phyloP scores from a whole-genome alignment of 1,284 basidiomycete species.

The Naganishia albida region DNA sequence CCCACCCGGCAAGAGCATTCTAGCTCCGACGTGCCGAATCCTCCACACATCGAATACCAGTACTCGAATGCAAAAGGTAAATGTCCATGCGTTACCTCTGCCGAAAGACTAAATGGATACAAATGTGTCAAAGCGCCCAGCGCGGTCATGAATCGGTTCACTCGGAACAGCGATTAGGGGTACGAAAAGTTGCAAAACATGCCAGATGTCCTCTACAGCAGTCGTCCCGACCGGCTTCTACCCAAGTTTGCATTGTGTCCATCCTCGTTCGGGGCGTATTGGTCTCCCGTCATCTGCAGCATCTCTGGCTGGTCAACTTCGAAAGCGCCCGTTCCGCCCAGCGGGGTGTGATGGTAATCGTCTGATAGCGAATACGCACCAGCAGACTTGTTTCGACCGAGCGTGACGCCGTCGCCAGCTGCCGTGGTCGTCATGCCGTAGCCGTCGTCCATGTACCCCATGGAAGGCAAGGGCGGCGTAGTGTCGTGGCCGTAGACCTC shows the following conservation, averaged over 20 bases:
- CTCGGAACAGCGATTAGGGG: slow-evolving; percentile 9
- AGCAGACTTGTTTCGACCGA: slow-evolving; percentile 6
- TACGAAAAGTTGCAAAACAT: slow-evolving; percentile 9
- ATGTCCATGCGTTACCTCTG: too few species aligned
- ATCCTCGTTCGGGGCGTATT: background rate
- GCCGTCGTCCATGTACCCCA: slow-evolving; percentile 19
- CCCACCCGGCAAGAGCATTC: too few species aligned
- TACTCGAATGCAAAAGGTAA: too few species aligned
- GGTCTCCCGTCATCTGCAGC: slow-evolving; percentile 30
- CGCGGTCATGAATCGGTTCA: slow-evolving; percentile 1
- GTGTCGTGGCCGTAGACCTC: slow-evolving; percentile 19
- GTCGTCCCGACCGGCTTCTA: slow-evolving; percentile 28
- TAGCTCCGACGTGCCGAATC: too few species aligned
- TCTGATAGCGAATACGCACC: slow-evolving; percentile 4
- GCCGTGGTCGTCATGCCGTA: slow-evolving; percentile 12
- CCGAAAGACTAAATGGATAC: background rate
- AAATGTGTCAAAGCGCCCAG: slow-evolving; percentile 1
- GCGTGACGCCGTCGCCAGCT: slow-evolving; percentile 23
- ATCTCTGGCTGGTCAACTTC: slow-evolving; percentile 27
- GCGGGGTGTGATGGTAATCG: slow-evolving; percentile 10
- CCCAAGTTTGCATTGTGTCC: slow-evolving; percentile 12
- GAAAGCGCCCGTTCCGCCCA: slow-evolving; percentile 33
- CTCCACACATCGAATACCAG: too few species aligned
- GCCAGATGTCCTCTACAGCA: slow-evolving; percentile 25
- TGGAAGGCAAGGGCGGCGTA: slow-evolving; percentile 10